These are phyloP conservation scores for Fusarium graminum DNA, from an alignment of 2,329 filamentous ascomycete genomes.

Conservation along the genomic window DNA sequence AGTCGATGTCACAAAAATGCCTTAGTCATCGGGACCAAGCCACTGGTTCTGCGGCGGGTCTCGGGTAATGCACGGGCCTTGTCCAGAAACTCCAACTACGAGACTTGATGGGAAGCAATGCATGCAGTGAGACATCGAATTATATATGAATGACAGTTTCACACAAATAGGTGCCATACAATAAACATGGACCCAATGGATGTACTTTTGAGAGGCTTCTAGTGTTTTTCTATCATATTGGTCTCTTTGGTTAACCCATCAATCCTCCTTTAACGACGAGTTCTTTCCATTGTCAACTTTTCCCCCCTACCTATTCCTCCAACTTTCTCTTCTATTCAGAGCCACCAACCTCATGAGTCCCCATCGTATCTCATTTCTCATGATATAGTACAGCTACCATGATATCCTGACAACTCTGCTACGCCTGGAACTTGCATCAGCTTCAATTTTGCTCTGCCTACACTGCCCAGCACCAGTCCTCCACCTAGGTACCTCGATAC, in stretches of 20 bases:
- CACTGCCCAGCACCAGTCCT: background rate
- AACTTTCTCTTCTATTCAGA: background rate
- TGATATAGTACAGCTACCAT: background rate
- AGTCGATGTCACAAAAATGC: slow-evolving; percentile 34
- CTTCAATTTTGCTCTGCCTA: background rate
- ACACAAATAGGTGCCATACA: background rate
- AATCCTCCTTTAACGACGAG: background rate
- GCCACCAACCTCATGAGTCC: background rate
- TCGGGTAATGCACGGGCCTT: slow-evolving; percentile 23
- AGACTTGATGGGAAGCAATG: background rate
- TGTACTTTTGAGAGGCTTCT: background rate
- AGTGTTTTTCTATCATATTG: background rate
- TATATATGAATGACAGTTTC: background rate
- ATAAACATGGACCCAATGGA: background rate
- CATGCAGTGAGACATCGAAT: background rate
- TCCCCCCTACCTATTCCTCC: slow-evolving; percentile 6
- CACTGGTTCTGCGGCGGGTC: slow-evolving; percentile 27
- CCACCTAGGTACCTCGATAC: background rate
- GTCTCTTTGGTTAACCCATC: background rate
- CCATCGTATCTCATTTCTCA: background rate
- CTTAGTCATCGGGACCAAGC: slow-evolving; percentile 38
- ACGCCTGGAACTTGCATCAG: background rate
- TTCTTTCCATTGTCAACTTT: slow-evolving; percentile 4
- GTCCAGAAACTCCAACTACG: background rate
- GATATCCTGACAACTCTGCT: background rate